Percentiles rank a stretch among this genome's conserved stretches.
Evolutionary conservation across 2,329 filamentous ascomycete genomes (phyloP).

Genomic region (Metarhizium robertsii): DNA sequence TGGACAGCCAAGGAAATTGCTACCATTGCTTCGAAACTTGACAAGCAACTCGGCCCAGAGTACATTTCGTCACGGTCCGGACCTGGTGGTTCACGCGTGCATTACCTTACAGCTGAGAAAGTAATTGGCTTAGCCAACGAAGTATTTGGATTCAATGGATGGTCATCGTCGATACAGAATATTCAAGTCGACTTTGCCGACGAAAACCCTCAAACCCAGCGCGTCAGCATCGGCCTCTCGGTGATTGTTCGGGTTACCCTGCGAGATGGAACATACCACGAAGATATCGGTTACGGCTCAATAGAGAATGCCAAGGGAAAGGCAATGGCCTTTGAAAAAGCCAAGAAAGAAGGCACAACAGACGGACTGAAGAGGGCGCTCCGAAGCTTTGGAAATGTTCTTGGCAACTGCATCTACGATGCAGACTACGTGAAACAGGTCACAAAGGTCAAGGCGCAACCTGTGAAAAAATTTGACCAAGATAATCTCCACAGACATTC

Average conservation of each 20-base stretch:
- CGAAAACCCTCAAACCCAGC: slow-evolving; percentile 67
- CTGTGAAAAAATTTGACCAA: slow-evolving; percentile 64
- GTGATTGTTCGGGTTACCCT: slow-evolving; percentile 87
- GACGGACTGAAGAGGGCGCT: slow-evolving; percentile 86
- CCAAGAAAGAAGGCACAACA: slow-evolving; percentile 95
- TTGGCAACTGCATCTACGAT: slow-evolving; percentile 98
- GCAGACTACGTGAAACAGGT: slow-evolving; percentile 87
- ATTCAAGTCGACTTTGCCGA: slow-evolving; percentile 95
- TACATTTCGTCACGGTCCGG: slow-evolving; percentile 85
- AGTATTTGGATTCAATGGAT: slow-evolving; percentile 94
- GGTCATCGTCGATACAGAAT: slow-evolving; percentile 92
- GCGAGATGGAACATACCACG: slow-evolving; percentile 90
- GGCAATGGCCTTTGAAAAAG: slow-evolving; percentile 93
- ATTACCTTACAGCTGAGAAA: slow-evolving; percentile 94
- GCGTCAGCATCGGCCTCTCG: slow-evolving; percentile 76
- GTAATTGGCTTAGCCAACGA: slow-evolving; percentile 92
- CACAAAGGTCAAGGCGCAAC: slow-evolving; percentile 75
- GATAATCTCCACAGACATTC: slow-evolving; percentile 73
- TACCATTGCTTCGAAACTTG: slow-evolving; percentile 73
- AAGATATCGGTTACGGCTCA: slow-evolving; percentile 94
- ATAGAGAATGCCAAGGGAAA: slow-evolving; percentile 96
- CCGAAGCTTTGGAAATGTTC: slow-evolving; percentile 86
- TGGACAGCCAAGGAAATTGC: slow-evolving; percentile 90
- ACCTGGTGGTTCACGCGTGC: slow-evolving; percentile 74
- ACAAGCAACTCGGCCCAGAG: slow-evolving; percentile 91